Base-by-base conservation (phyloP, 106 monocot species). In the Dioscorea dumetorum region DNA sequence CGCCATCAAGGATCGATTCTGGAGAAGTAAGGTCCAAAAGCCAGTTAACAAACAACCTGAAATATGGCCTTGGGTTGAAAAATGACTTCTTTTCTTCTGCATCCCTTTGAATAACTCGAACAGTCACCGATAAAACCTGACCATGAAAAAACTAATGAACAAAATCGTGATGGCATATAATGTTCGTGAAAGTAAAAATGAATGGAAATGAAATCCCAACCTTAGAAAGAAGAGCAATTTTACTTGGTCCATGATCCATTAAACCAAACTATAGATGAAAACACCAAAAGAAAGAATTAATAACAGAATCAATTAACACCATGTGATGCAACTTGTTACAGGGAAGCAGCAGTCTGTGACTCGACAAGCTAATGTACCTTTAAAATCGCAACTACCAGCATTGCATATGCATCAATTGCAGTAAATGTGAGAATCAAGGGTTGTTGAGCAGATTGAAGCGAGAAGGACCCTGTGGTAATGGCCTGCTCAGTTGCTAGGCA, bases 61-160 rank as follows among this genome's bases (percentile, higher is more conserved):
- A 99, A 50, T 87, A 99, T 65, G 93, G 99, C 64, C 90, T 83
- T 12, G 99, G 82, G 51, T 99, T 92, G 63, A 99, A 99, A 34
- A 58, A 78, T 32, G 70, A 33, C 67, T 93, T 93, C 74, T 85
- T 93, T 67, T 99, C 93, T 68, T 99, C 99, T 10, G 85, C 83
- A 76, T 99, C 99, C 68, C 83, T 99, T 18, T 80, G 82, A 58
- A 90, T 75, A 22, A 73, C 72, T 78, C 76, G 87, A 22, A 76
- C 74, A 61, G 75, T 71, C 12, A 84, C 89, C 13, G 79, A 80
- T 20, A 92, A 57, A 83, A 90, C 70, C 92, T 99, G 76, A 16
- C 49, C 23, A 58, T 23, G 24, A 69, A 65, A 53, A 49, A 10
- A 49, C 17, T 22, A 11, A 57, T 5, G 63, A 22, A 24, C 15